These are phyloP conservation scores for Pyrenula aspistea DNA, from an alignment of 495 filamentous ascomycete species.

Conservation along the genomic window DNA sequence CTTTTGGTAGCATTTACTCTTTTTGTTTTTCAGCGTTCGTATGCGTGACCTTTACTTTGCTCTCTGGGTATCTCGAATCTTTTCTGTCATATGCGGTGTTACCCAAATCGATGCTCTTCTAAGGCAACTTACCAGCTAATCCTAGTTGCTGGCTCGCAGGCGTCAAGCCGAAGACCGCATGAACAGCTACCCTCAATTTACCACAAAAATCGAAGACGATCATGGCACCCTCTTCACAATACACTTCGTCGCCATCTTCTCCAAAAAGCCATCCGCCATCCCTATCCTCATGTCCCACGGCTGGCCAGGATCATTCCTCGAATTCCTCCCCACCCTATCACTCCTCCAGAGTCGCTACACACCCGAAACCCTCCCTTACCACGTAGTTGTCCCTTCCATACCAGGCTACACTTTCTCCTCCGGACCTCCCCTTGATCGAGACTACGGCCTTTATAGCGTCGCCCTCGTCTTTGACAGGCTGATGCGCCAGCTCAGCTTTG, in stretches of 20 bases:
- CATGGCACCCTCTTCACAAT: constrained; percentile 27
- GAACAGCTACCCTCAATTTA: constrained; percentile 56
- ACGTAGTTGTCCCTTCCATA: constrained; percentile 52
- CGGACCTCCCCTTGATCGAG: constrained; percentile 30
- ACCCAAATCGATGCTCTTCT: too few relatives aligned
- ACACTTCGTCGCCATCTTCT: constrained; percentile 55
- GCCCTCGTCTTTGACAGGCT: constrained; percentile 41
- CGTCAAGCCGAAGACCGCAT: constrained; percentile 39
- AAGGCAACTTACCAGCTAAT: too few relatives aligned
- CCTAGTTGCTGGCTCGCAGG: too few relatives aligned
- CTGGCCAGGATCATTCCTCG: constrained; percentile 50
- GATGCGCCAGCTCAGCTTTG: constrained; percentile 49
- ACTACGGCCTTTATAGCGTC: constrained; percentile 30
- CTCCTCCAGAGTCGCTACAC: constrained; percentile 38
- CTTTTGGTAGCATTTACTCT: too few relatives aligned
- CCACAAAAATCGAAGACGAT: constrained; percentile 29
- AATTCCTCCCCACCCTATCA: constrained; percentile 34
- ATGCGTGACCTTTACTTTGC: too few relatives aligned
- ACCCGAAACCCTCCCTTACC: constrained; percentile 45
- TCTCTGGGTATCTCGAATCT: too few relatives aligned
- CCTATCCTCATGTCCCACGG: constrained; percentile 50
- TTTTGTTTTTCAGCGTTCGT: too few relatives aligned
- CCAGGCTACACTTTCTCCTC: constrained; percentile 52
- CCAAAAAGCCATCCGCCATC: constrained; percentile 42
- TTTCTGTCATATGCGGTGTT: too few relatives aligned